phyloP scores from a whole-genome alignment of 805 yeast genomes.

The Dipodascopsis tothii region DNA sequence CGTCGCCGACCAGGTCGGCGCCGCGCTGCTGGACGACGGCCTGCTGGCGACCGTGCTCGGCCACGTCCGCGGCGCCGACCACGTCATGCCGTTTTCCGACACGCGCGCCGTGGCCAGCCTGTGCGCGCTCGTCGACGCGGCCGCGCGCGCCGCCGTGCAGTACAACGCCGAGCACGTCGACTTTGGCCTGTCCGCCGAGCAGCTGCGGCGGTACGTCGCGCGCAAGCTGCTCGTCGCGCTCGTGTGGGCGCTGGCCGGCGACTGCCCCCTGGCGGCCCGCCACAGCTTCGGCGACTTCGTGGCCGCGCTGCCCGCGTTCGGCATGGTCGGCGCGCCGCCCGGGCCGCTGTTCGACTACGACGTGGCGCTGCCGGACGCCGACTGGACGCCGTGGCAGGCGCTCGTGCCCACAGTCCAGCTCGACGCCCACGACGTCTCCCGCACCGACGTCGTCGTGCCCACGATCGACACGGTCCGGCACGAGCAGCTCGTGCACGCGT shows the following conservation, averaged over 20 bases:
- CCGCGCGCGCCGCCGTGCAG: slow-evolving; percentile 30
- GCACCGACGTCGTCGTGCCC: slow-evolving; percentile 62
- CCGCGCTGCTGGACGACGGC: slow-evolving; percentile 1
- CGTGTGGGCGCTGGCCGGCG: slow-evolving; percentile 65
- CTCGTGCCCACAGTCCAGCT: slow-evolving; percentile 40
- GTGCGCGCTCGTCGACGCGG: slow-evolving; percentile 36
- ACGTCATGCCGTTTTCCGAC: slow-evolving; percentile 46
- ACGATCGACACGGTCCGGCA: slow-evolving; percentile 71
- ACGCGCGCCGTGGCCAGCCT: slow-evolving; percentile 37
- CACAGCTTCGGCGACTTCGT: slow-evolving; percentile 34
- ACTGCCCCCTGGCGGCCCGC: slow-evolving; percentile 37
- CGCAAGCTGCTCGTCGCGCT: slow-evolving; percentile 32
- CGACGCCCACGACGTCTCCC: slow-evolving; percentile 51
- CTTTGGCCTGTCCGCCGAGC: slow-evolving; percentile 26
- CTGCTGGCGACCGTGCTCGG: slow-evolving; percentile 25
- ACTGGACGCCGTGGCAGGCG: slow-evolving; percentile 40
- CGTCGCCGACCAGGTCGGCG: neutral
- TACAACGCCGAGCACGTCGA: slow-evolving; percentile 25
- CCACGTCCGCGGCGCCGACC: slow-evolving; percentile 33
- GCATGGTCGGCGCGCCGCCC: slow-evolving; percentile 16
- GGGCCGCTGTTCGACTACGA: slow-evolving; percentile 37
- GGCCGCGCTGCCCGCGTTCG: slow-evolving; percentile 21
- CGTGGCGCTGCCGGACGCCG: slow-evolving; percentile 39
- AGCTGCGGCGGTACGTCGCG: slow-evolving; percentile 22
- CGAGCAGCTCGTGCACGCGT: slow-evolving; percentile 50